Conservation (phyloP, 108 stramenopile genomes). For the Epipyxis sp. region DNA sequence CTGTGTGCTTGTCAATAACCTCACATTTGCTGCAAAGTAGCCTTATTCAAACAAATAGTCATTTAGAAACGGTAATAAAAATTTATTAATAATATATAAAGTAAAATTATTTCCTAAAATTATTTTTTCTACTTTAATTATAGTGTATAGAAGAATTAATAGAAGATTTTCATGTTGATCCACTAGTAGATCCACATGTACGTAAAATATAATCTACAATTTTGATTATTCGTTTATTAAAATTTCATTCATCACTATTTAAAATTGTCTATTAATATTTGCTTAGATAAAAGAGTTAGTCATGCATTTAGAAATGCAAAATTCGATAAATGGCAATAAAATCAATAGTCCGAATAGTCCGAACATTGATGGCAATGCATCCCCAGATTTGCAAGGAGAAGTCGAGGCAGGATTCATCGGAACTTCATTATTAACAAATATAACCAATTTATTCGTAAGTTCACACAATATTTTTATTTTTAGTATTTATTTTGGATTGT, state of each 20-base stretch:
- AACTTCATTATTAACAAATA: neutral
- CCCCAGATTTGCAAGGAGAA: neutral
- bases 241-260: neutral
- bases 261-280: too few species aligned
- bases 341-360: neutral
- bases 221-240: neutral
- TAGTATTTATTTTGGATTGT: too few species aligned
- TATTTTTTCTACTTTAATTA: too few species aligned
- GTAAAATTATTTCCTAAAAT: too few species aligned
- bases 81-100: too few species aligned
- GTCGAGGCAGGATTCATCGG: neutral
- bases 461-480: too few species aligned
- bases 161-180: neutral
- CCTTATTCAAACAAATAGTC: neutral
- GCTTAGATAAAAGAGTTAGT: too few species aligned
- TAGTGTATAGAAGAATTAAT: neutral
- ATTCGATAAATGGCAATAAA: too few species aligned
- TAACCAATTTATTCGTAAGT: neutral
- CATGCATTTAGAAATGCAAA: too few species aligned
- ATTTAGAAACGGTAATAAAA: too few species aligned
- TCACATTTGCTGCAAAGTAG: slow-evolving; percentile 13
- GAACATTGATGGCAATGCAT: neutral
- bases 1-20: neutral
- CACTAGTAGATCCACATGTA: neutral
- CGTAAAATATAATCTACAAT: neutral